phyloP scores from a whole-genome alignment of 1,284 basidiomycete species.

The Athelia sp. region DNA sequence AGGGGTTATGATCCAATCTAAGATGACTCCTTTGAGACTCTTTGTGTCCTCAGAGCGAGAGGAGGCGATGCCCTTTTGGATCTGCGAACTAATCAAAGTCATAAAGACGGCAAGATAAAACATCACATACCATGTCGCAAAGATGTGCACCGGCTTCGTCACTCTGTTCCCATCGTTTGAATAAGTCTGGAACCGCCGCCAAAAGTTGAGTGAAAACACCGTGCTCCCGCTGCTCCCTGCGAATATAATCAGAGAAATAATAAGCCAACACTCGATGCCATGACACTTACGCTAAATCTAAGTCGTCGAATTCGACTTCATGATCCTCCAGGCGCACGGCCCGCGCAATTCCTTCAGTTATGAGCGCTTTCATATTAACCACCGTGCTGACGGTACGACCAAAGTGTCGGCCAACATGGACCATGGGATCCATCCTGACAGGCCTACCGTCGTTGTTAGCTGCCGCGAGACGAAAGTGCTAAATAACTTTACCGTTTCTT shows the following conservation, averaged over 20 bases:
- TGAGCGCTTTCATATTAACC: not conserved
- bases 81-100: constrained; percentile 1
- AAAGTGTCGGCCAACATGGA: not conserved
- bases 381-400: not conserved
- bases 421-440: not conserved
- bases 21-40: constrained; percentile 2
- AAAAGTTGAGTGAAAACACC: not conserved
- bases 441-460: not conserved
- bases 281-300: not conserved
- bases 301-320: not conserved
- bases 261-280: not conserved
- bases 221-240: not conserved
- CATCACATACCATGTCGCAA: not conserved
- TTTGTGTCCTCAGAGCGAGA: constrained; percentile 12
- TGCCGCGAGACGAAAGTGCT: too few relatives aligned
- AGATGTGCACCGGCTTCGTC: not conserved
- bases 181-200: not conserved
- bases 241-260: not conserved
- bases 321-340: too few relatives aligned
- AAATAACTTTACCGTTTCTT: too few relatives aligned
- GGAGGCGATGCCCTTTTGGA: constrained; percentile 8
- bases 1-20: constrained; percentile 9
- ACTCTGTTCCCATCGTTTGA: not conserved
- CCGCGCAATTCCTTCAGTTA: not conserved
- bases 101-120: not conserved